A percentile compares a stretch with the other conserved stretches of the same genome.
Conservation (phyloP, 164 flowering plant species). For the Tetrastigma voinierianum region DNA sequence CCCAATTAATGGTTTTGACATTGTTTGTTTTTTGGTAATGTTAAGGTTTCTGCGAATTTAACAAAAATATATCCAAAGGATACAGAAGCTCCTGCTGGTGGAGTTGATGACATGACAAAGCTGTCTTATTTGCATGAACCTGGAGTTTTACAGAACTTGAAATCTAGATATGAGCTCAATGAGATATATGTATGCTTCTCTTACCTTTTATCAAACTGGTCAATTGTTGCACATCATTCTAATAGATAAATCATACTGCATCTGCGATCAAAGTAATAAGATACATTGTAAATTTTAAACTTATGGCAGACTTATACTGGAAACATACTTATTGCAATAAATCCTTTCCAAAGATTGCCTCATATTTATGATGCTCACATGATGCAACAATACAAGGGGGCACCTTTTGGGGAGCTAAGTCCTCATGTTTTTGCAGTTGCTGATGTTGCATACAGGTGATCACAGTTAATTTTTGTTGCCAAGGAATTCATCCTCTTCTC, state of each 20-base stretch:
- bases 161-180: conserved; percentile 56
- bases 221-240: neutral
- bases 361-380: conserved; percentile 48
- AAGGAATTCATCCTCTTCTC: neutral
- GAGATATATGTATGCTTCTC: conserved; percentile 51
- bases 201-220: conserved; percentile 1
- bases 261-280: neutral
- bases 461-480: no score
- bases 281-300: neutral
- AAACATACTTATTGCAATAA: conserved; percentile 54
- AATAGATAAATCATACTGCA: neutral
- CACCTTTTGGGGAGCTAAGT: conserved; percentile 57
- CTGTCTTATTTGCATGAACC: conserved; percentile 67
- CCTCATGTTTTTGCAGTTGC: conserved; percentile 67
- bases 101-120: conserved; percentile 76
- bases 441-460: conserved; percentile 55
- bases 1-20: neutral
- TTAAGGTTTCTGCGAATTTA: conserved; percentile 41
- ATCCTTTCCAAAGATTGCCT: conserved; percentile 56
- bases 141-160: conserved; percentile 54
- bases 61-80: conserved; percentile 59
- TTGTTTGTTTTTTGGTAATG: conserved; percentile 1
- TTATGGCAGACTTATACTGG: conserved; percentile 52
- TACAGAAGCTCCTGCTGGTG: conserved; percentile 65
- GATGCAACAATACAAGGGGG: conserved; percentile 67